Percentiles rank a stretch among this genome's conserved stretches.
phyloP scores from a whole-genome alignment of 495 filamentous ascomycete genomes.

The Aspergillus steynii region DNA sequence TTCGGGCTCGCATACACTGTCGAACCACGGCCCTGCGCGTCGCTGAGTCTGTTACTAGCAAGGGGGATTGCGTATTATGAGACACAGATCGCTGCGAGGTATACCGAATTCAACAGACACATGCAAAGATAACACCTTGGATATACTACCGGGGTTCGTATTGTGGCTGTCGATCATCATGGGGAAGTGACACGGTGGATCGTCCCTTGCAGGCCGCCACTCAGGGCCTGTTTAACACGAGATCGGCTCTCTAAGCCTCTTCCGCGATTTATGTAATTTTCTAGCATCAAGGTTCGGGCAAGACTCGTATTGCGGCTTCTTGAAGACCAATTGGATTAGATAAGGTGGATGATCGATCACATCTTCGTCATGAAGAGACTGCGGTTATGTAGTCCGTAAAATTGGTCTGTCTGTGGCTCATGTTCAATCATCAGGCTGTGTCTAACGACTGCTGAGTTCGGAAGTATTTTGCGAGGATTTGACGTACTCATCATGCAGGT shows the following conservation, averaged over 20 bases:
- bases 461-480: too few relatives aligned
- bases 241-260: neutral
- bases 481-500: too few relatives aligned
- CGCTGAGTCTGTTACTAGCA: neutral
- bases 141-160: neutral
- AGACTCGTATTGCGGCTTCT: neutral
- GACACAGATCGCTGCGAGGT: neutral
- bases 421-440: too few relatives aligned
- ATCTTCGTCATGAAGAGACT: too few relatives aligned
- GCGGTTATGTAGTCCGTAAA: too few relatives aligned
- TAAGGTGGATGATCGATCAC: too few relatives aligned
- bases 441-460: too few relatives aligned
- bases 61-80: neutral
- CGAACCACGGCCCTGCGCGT: neutral
- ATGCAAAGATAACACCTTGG: too few relatives aligned
- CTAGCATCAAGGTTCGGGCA: too few relatives aligned
- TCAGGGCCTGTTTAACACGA: neutral
- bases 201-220: neutral
- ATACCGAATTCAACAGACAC: too few relatives aligned
- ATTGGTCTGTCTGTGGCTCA: too few relatives aligned
- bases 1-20: neutral
- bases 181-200: neutral
- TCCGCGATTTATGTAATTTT: neutral
- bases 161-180: neutral
- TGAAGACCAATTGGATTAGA: neutral